Evolutionary conservation across 371 early-diverging fungal genomes (phyloP).

Genomic region (Apophysomyces ossiformis): DNA sequence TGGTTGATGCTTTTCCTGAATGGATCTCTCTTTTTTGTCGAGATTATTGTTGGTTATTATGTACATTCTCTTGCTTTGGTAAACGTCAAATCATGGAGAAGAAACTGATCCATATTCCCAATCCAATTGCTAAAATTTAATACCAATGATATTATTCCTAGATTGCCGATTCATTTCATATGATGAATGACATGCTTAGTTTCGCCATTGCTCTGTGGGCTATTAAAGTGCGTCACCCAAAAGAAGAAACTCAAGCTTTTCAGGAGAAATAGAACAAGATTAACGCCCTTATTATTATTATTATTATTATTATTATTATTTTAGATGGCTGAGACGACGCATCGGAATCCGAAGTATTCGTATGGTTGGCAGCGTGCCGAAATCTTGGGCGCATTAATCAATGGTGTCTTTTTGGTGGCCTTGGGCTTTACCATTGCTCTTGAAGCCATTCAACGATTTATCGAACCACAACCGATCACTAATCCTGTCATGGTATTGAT

Average conservation of each 20-base stretch:
- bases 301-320: not conserved
- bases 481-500: slow-evolving; percentile 80
- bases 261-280: not conserved
- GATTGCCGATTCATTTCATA: slow-evolving; percentile 94
- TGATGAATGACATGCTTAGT: slow-evolving; percentile 85
- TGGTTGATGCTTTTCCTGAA: slow-evolving; percentile 71
- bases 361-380: slow-evolving; percentile 95
- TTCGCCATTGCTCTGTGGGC: slow-evolving; percentile 88
- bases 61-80: slow-evolving; percentile 82
- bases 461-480: slow-evolving; percentile 67
- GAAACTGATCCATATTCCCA: not conserved
- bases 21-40: slow-evolving; percentile 72
- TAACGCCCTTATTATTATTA: not conserved
- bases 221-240: slow-evolving; percentile 58
- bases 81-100: slow-evolving; percentile 4
- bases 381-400: slow-evolving; percentile 89
- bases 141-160: slow-evolving; percentile 15
- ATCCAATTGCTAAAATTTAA: not conserved
- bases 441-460: slow-evolving; percentile 88
- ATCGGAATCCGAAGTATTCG: slow-evolving; percentile 68
- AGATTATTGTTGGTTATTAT: slow-evolving; percentile 79
- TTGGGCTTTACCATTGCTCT: slow-evolving; percentile 88
- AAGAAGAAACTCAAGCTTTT: not conserved
- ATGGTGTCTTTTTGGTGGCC: slow-evolving; percentile 88
- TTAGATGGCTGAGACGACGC: slow-evolving; percentile 39